phyloP scores from a whole-genome alignment of 2,329 filamentous ascomycete genomes.

The Metarhizium brunneum region DNA sequence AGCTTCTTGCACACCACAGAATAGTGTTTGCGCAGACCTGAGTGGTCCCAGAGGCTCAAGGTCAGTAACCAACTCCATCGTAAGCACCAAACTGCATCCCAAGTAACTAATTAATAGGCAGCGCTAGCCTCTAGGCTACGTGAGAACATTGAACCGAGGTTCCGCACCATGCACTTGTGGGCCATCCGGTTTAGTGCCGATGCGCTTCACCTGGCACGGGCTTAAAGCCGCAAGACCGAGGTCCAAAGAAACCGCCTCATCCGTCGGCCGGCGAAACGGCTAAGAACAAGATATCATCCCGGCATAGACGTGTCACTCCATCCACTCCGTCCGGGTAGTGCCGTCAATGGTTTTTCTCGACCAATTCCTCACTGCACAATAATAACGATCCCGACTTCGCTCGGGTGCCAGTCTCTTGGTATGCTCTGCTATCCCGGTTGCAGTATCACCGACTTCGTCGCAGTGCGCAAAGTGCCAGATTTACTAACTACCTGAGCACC shows the following conservation, averaged over 20 bases:
- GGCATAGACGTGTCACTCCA: background rate
- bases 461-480: background rate
- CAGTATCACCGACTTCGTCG: background rate
- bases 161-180: background rate
- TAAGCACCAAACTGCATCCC: too few relatives aligned
- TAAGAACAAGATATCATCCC: background rate
- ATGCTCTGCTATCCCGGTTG: background rate
- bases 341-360: too few relatives aligned
- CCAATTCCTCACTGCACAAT: too few relatives aligned
- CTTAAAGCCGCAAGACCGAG: slow-evolving; percentile 3
- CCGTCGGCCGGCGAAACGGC: background rate
- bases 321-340: background rate
- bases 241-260: slow-evolving; percentile 3
- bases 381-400: too few relatives aligned
- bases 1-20: too few relatives aligned
- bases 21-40: too few relatives aligned
- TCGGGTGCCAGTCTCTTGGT: background rate
- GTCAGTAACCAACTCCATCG: too few relatives aligned
- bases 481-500: background rate
- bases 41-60: too few relatives aligned
- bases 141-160: background rate
- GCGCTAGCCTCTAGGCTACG: background rate
- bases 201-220: background rate
- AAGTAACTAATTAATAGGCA: too few relatives aligned
- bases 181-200: background rate